A percentile compares a stretch with the other conserved stretches of the same genome.
Evolutionary conservation across 345 rosid genomes (phyloP).

Genomic region (Gossypium stocksii): DNA sequence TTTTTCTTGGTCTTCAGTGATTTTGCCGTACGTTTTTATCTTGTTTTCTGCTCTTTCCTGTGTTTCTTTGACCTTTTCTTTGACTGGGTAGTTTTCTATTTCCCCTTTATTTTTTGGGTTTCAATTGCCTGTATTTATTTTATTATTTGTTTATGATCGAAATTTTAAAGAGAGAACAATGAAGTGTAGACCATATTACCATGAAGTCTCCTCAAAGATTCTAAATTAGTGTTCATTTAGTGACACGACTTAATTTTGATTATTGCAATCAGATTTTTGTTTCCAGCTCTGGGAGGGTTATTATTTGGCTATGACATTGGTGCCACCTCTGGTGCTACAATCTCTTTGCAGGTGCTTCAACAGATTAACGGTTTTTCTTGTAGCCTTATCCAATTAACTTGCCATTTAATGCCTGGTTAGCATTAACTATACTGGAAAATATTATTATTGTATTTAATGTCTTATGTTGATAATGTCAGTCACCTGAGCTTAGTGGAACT

Average conservation of each 20-base stretch:
- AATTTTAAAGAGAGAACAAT: neutral
- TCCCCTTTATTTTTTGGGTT: neutral
- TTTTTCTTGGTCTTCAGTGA: constrained; percentile 83
- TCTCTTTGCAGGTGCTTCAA: constrained; percentile 70
- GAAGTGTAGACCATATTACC: neutral
- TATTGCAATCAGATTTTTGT: constrained; percentile 58
- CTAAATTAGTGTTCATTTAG: neutral
- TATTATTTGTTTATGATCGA: neutral
- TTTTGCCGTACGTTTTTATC: constrained; percentile 66
- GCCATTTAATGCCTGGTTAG: neutral
- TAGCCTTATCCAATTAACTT: neutral
- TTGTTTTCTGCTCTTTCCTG: neutral
- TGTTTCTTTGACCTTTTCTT: neutral
- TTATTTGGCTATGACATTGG: constrained; percentile 96
- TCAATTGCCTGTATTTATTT: neutral
- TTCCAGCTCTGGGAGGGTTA: constrained; percentile 88
- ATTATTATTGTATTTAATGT: constrained; percentile 17
- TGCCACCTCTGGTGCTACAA: constrained; percentile 88
- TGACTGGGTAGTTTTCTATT: neutral
- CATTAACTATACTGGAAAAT: constrained; percentile 2
- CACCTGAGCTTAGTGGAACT: constrained; percentile 78
- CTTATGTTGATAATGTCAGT: constrained; percentile 35
- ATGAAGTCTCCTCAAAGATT: neutral
- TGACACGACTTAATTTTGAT: constrained; percentile 5
- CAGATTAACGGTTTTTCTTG: neutral